These are phyloP conservation scores for Suillus cothurnatus DNA, from an alignment of 768 basidiomycete genomes.

Conservation along the genomic window DNA sequence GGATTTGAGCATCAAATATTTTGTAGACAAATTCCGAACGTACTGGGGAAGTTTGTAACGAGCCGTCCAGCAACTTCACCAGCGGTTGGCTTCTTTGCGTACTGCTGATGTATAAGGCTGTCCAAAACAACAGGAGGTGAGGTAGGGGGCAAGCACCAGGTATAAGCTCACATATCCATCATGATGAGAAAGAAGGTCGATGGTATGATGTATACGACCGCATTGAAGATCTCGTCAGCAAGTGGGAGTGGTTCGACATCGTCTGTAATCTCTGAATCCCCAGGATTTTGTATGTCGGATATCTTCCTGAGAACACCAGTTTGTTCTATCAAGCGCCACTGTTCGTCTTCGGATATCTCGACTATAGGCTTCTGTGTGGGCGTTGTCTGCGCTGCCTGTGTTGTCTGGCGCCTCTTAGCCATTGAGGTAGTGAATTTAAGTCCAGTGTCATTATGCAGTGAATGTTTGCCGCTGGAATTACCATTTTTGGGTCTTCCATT, in stretches of 20 bases:
- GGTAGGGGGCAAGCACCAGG: constrained; percentile 2
- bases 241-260: constrained; percentile 46
- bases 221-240: constrained; percentile 70
- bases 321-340: constrained; percentile 75
- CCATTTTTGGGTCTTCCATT: constrained; percentile 4
- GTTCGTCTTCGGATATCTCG: constrained; percentile 71
- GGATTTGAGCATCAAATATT: constrained; percentile 7
- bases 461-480: neutral
- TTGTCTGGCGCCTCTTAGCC: constrained; percentile 31
- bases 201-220: constrained; percentile 67
- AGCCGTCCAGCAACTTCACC: constrained; percentile 56
- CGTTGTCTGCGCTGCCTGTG: constrained; percentile 17
- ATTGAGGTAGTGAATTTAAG: constrained; percentile 15
- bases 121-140: constrained; percentile 8
- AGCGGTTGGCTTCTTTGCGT: constrained; percentile 59
- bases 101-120: constrained; percentile 81
- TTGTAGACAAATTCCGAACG: constrained; percentile 27
- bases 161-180: constrained; percentile 80
- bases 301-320: constrained; percentile 56
- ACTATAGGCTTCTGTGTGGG: constrained; percentile 26
- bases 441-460: too few species aligned
- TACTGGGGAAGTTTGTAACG: constrained; percentile 72
- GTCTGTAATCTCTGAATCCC: constrained; percentile 9
- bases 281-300: constrained; percentile 13
- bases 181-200: constrained; percentile 73